Evolutionary conservation across 441 rosid genomes (phyloP).

Genomic region (Gossypium laxum): DNA sequence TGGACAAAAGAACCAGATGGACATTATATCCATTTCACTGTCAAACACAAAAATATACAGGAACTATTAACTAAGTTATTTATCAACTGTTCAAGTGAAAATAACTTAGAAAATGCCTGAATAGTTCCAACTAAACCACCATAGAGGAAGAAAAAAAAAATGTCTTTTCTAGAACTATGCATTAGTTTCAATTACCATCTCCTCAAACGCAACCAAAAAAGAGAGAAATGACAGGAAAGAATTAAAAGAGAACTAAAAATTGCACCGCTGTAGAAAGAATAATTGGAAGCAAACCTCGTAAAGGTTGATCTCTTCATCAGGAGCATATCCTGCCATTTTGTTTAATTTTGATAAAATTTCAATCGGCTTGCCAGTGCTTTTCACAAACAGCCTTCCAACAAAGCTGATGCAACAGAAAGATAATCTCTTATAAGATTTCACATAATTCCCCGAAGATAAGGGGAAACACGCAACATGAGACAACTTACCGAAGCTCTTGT

Average conservation of each 20-base stretch:
- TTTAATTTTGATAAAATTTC: conserved; percentile 37
- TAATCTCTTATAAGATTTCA: conserved; percentile 10
- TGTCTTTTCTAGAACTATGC: not conserved
- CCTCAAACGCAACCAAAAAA: not conserved
- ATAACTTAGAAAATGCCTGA: not conserved
- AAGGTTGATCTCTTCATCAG: conserved; percentile 41
- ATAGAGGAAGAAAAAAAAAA: not conserved
- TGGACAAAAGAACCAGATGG: not conserved
- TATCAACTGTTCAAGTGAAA: not conserved
- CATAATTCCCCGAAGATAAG: not conserved
- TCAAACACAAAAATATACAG: not conserved
- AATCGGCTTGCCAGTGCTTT: conserved; percentile 31
- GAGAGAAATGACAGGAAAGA: not conserved
- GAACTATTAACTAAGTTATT: not conserved
- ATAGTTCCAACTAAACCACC: not conserved
- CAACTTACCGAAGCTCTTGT: conserved; percentile 32
- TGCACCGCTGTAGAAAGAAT: not conserved
- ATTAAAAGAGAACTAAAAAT: not conserved
- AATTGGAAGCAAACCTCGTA: conserved; percentile 34
- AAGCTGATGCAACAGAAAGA: conserved; percentile 23
- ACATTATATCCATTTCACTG: not conserved
- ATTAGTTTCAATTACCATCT: not conserved
- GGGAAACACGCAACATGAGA: not conserved
- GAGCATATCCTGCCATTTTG: conserved; percentile 41
- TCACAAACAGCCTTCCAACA: conserved; percentile 44